Evolutionary conservation across 2,329 filamentous ascomycete species (phyloP), one percentile per base, ranked within the genome.

Genomic region (Alternaria triticina): DNA sequence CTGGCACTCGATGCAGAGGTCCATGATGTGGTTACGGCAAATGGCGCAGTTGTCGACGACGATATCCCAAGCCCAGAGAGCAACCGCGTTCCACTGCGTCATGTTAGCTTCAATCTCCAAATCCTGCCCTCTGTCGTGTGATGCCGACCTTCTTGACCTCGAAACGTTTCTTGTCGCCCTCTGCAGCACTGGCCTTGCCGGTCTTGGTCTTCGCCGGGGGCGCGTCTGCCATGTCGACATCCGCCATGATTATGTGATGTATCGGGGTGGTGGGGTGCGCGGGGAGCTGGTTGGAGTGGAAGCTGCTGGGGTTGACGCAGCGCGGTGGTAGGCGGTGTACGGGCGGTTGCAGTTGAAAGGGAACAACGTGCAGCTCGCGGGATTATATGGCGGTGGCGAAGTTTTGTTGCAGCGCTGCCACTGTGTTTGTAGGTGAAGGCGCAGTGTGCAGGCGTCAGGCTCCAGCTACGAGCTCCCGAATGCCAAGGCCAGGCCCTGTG

Each of bases 31-130:
- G 81, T 99, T 99, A 79, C 96, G 89, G 86, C 96, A 99, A 79
- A 99, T 99, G 75, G 96, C 96, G 80, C 96, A 99, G 87, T 99
- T 99, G 83, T 99, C 96, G 65, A 99, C 96, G 30, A 98, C 94
- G 63, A 99, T 99, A 79, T 99, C 96, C 96, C 96, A 99, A 0
- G 96, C 96, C 96, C 96, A 99, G 3, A 99, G 87, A 44, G 96
- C 94, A 55, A 99, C 96, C 0, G 96, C 96, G 75, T 98, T 98
- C 96, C 96, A 99, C 95, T 97, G 76, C 46, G 67, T 54, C 4
- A 20, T 46, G 70, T 73, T 70, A 73, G 68, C 47, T 62, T n/a
- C 62, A 43, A 61, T 54, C 65, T 58, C 17, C 66, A 64, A 44
- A 27, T 30, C 11, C 12, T 50, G 44, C 5, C 47, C 13, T 23